phyloP scores from a whole-genome alignment of 179 eudicot genomes.

The Vitellaria paradoxa region DNA sequence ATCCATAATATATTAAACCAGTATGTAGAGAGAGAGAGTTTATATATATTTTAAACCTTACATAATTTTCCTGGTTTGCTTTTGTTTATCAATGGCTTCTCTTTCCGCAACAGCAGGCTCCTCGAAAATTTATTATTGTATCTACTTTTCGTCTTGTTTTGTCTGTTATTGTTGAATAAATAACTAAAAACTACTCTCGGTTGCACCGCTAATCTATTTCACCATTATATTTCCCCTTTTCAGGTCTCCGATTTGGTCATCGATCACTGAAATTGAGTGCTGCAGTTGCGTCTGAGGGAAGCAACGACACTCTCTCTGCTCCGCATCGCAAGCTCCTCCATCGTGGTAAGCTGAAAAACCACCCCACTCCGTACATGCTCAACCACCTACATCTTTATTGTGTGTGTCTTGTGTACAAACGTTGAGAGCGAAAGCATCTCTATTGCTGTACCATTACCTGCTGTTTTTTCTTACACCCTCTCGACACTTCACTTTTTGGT shows the following conservation, averaged over 20 bases:
- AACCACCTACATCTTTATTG: background rate
- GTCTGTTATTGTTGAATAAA: background rate
- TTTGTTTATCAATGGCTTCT: conserved; percentile 9
- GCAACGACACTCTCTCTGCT: conserved; percentile 4
- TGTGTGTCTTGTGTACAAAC: background rate
- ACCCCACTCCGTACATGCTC: background rate
- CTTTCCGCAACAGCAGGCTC: background rate
- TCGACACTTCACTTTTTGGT: background rate
- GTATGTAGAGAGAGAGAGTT: background rate
- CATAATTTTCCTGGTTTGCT: background rate
- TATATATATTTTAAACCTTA: no score
- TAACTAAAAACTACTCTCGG: background rate
- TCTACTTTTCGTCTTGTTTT: background rate
- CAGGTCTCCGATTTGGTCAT: background rate
- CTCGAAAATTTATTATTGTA: background rate
- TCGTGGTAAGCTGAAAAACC: conserved; percentile 16
- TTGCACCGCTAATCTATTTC: background rate
- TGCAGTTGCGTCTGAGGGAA: conserved; percentile 1
- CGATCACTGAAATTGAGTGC: background rate
- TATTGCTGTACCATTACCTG: background rate
- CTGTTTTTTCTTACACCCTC: background rate
- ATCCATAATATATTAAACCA: background rate
- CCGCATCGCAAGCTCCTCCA: conserved; percentile 23
- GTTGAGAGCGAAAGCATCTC: conserved; percentile 4
- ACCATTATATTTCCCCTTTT: background rate